Base-by-base conservation (phyloP, 768 basidiomycete species). In the Daedalea quercina region DNA sequence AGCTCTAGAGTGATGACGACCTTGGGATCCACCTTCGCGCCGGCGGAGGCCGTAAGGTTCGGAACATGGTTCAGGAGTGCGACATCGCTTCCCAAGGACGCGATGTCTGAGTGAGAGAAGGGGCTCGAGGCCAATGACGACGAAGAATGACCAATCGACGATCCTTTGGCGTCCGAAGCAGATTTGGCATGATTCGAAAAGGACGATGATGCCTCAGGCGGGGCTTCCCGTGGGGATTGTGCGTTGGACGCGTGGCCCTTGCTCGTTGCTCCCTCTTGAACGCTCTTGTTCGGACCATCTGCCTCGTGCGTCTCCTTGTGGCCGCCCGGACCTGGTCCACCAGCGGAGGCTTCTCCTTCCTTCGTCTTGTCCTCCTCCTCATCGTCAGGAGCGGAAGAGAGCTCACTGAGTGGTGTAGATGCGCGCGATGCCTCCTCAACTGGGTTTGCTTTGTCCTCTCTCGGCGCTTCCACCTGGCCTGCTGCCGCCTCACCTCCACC, bases 401-500 rank as follows among this genome's bases (percentile, higher is more conserved):
- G 79, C 56, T 88, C 87, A 58, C 84, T 88, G 63, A 90, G 79
- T 2, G 87, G 87, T 0, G 87, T 87, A 20, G 84, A 84, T 53
- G 74, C 75, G 26, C 81, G 73, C 51, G 84, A 85, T 13, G 66
- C 61, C 50, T 68, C 58, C 54, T 66, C 70, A 65, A 63, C 57
- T 12, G 48, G 59, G 67, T 75, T 65, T 65, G 71, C 54, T 62
- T 72, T 67, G 37, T 72, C 69, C 9, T 60, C 62, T 51, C 70
- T 67, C 53, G 69, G 54, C 55, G 66, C 46, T 33, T 61, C 62
- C 25, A 55, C 55, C 25, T 34, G 22, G 20, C 43, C 43, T 17
- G 34, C 52, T 28, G 40, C 31, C 26, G 17, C 41, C 33, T 55
- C 54, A 35, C 59, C 51, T 28, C 50, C 46, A 26, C 54, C 55